Evolutionary conservation across 495 filamentous ascomycete genomes (phyloP).

Genomic region (Aspergillus asperescens): DNA sequence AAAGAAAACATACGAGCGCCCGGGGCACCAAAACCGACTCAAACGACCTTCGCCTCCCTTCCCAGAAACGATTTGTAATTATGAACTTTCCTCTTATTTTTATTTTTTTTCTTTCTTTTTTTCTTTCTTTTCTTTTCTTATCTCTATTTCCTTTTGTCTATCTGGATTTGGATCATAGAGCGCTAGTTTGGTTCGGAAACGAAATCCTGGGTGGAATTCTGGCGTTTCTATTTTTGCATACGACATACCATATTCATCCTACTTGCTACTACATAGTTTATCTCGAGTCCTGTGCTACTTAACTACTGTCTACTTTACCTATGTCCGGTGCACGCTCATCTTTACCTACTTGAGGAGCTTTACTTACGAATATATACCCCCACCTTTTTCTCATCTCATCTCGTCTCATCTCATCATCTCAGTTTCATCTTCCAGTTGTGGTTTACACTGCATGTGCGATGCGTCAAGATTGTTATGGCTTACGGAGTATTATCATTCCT

Average conservation of each 20-base stretch:
- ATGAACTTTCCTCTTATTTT: neutral
- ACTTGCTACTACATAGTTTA: neutral
- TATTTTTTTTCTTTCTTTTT: neutral
- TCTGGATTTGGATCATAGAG: neutral
- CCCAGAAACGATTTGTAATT: neutral
- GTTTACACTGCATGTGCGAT: neutral
- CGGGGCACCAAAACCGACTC: neutral
- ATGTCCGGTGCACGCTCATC: neutral
- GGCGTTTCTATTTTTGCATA: neutral
- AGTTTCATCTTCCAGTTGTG: neutral
- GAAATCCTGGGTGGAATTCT: neutral
- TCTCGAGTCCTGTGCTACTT: neutral
- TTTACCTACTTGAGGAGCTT: neutral
- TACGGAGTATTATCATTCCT: neutral
- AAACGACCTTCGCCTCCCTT: neutral
- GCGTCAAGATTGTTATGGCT: neutral
- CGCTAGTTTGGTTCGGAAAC: neutral
- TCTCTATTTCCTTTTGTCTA: neutral
- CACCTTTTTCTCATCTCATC: neutral
- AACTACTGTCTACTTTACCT: neutral
- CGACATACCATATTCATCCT: too few relatives aligned
- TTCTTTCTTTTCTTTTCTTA: neutral
- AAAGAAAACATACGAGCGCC: neutral
- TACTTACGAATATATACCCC: slow-evolving; percentile 3
- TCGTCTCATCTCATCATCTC: neutral